phyloP scores from a whole-genome alignment of 805 yeast species.

The Vanderwaltozyma yarrowii region DNA sequence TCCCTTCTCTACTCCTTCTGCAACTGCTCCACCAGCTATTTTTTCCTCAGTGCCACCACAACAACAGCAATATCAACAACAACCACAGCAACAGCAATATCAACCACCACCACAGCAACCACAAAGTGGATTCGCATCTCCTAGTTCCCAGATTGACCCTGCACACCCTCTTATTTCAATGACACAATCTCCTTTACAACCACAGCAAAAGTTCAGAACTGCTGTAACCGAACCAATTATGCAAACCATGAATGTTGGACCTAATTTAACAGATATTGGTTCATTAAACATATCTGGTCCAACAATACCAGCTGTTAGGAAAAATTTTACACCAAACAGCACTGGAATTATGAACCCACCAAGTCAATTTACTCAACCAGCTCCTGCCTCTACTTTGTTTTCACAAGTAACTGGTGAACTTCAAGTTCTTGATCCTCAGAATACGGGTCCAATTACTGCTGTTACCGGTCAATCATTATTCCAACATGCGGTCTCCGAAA shows the following conservation, averaged over 20 bases:
- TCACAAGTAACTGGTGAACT: constrained; percentile 26
- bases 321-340: background rate
- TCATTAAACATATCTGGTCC: constrained; percentile 2
- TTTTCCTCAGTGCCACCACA: no score
- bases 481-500: constrained; percentile 37
- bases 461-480: constrained; percentile 26
- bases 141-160: constrained; percentile 5
- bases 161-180: no score
- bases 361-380: constrained; percentile 19
- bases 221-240: constrained; percentile 11
- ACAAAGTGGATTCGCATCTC: constrained; percentile 10
- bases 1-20: background rate
- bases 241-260: background rate
- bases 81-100: constrained; percentile 2
- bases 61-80: no score
- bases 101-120: background rate
- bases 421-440: constrained; percentile 6
- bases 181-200: constrained; percentile 30
- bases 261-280: background rate
- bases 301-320: constrained; percentile 10
- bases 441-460: constrained; percentile 18
- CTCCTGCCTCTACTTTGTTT: constrained; percentile 15
- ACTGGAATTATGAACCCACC: background rate
- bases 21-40: no score
- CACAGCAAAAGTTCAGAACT: constrained; percentile 19